Base-by-base conservation (phyloP, 1,139 yeast species). In the Pneumocystis oryctolagi region DNA sequence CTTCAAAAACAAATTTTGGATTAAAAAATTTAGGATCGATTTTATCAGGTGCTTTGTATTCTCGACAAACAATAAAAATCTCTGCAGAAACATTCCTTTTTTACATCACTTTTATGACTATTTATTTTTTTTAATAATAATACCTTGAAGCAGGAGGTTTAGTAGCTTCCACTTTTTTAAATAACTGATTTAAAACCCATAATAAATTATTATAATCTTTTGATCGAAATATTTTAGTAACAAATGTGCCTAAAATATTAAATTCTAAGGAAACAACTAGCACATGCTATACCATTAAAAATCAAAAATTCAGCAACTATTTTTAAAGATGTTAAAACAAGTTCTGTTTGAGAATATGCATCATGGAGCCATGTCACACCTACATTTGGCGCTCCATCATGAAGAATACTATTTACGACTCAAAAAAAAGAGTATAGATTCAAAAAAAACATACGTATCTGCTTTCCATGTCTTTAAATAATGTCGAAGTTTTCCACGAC, bases 301-400 rank as follows among this genome's bases (percentile, higher is more conserved):
- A 81, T 79, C 71, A 94, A 79, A 74, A 92, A 89, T 75, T 94
- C 98, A n/a, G 85, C 96, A 0, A 98, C 98, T 68, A 92, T 80
- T 73, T 85, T 89, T 70, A 94, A 79, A 40, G 97, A 95, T 77
- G 89, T 96, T 69, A 92, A 78, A 40, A 96, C 94, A 71, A 92
- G 82, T 73, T 92, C 97, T 28, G 97, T 89, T 77, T 92, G 99
- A 1, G 97, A 89, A 76, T 88, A 94, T 1, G 98, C 98, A 82
- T 92, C 99, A 75, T 94, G 98, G 37, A 88, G 92, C 98, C 98
- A 94, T 31, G 96, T 96, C 71, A 90, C 80, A 84, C 98, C 98
- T 69, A 92, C 98, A 72, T 92, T 94, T 34, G 99, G 99, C 34
- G 99, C 99, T 84, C 99, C 99, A 80, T 92, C 99, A 76, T 92